phyloP scores from a whole-genome alignment of 495 filamentous ascomycete species.

The Penicillium chermesinum region DNA sequence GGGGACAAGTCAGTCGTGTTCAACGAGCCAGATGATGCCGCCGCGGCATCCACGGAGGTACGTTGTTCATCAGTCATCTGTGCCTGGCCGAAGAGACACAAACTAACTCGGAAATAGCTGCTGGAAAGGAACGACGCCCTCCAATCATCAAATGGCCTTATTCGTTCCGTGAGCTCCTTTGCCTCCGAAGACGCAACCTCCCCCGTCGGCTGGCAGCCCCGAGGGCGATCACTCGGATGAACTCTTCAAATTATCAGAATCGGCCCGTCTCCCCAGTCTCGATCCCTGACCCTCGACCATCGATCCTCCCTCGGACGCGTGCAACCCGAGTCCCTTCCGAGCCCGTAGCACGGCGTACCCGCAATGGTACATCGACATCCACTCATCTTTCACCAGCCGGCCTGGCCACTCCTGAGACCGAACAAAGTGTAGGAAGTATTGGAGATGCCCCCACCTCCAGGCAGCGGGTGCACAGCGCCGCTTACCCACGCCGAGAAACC shows the following conservation, averaged over 20 bases:
- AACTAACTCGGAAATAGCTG: slow-evolving; percentile 34
- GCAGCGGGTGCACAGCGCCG: slow-evolving; percentile 34
- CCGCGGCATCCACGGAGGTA: slow-evolving; percentile 54
- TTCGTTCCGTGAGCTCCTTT: slow-evolving; percentile 45
- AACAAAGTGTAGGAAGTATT: slow-evolving; percentile 25
- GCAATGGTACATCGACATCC: slow-evolving; percentile 25
- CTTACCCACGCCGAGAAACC: slow-evolving; percentile 30
- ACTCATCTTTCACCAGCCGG: slow-evolving; percentile 31
- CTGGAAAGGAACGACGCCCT: slow-evolving; percentile 47
- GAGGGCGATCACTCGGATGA: slow-evolving; percentile 24
- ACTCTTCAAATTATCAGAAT: slow-evolving; percentile 31
- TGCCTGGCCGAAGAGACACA: background rate
- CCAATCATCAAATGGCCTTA: slow-evolving; percentile 49
- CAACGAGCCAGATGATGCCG: slow-evolving; percentile 60
- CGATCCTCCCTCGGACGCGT: slow-evolving; percentile 24
- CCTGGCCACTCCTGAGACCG: slow-evolving; percentile 43
- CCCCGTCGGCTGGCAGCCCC: slow-evolving; percentile 24
- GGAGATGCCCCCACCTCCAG: slow-evolving; percentile 26
- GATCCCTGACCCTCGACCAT: slow-evolving; percentile 52
- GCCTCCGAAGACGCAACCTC: slow-evolving; percentile 27
- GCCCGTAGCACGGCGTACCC: slow-evolving; percentile 29
- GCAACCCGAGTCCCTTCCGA: slow-evolving; percentile 32
- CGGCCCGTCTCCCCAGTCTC: slow-evolving; percentile 56
- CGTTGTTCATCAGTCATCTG: background rate
- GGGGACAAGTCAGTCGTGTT: slow-evolving; percentile 60